These are phyloP conservation scores for Anisodus tanguticus DNA, from an alignment of 257 asterid genomes.

Conservation along the genomic window DNA sequence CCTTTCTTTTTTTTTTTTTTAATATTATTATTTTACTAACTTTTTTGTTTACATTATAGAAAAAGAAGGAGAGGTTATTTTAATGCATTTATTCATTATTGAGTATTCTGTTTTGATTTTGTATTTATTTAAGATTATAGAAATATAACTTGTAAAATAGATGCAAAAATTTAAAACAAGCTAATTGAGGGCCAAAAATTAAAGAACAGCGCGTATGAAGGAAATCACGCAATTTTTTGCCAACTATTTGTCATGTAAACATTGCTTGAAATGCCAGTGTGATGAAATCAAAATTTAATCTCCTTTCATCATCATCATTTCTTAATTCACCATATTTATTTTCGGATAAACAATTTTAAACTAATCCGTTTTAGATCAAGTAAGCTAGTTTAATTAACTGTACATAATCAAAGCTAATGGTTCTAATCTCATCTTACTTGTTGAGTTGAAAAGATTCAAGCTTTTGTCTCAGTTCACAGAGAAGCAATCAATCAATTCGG, in stretches of 20 bases:
- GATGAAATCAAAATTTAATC: not conserved
- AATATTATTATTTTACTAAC: too few species aligned
- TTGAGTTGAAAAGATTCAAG: not conserved
- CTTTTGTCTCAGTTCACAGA: not conserved
- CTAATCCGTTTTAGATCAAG: not conserved
- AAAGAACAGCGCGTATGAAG: too few species aligned
- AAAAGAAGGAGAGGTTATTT: too few species aligned
- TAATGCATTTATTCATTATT: too few species aligned
- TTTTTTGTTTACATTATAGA: too few species aligned
- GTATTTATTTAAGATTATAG: too few species aligned
- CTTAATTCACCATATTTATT: not conserved
- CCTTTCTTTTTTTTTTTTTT: too few species aligned
- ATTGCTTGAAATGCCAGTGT: not conserved
- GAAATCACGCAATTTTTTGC: too few species aligned
- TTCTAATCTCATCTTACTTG: not conserved
- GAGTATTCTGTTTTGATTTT: too few species aligned
- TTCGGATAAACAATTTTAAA: not conserved
- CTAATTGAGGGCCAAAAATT: too few species aligned
- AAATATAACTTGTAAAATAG: too few species aligned
- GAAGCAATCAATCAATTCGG: not conserved
- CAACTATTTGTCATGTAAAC: not conserved
- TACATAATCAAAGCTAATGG: not conserved
- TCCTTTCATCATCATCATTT: not conserved
- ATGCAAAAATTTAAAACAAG: too few species aligned
- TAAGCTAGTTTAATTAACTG: not conserved